Base-by-base conservation (phyloP, 2,329 filamentous ascomycete genomes). In the Lasiodiplodia theobromae region DNA sequence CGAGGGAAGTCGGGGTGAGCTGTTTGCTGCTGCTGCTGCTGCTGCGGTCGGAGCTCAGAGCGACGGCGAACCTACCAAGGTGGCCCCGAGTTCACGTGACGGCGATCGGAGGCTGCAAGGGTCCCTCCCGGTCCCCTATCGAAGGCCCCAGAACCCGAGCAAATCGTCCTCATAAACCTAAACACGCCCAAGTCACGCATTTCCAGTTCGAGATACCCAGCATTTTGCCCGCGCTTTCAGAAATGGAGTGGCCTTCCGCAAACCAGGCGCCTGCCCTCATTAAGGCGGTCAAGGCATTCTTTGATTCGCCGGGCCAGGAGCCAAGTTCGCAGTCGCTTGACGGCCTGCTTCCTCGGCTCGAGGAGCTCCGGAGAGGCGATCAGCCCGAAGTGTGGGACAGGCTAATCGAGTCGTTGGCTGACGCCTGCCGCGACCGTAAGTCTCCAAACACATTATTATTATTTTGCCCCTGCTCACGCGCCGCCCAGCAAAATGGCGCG, bases 401-500 rank as follows among this genome's bases (percentile, higher is more conserved):
- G 25, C 37, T 60, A 31, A 40, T 68, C 37, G 60, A 68, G 38
- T 31, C 37, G 38, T 34, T 68, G 28, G 67, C 67, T 37, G 54
- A 68, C 52, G 60, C 67, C 18, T 56, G 67, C 54, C 67, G 67
- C 8, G 54, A 65, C 25, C 47, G 67, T 68, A 40, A 68, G 58
- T 47, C 23, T 52, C 11, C 40, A 21, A 8, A 12, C 18, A 31
- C 37, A 11, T 11, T 28, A n/a, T 11, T 28, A n/a, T 25, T 21
- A 6, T 0, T 8, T 21, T 18, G n/a, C 49, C 37, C 56, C 25
- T 25, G 18, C 44, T 68, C 77, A 79, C 74, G 81, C 72, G 18
- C 52, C 58, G 7, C 56, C 2, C 65, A 79, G 77, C 74, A 60
- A 67, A 69, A 65, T 77, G 74, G 77, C 77, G 78, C 69, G 68